These are phyloP conservation scores for Puccinia novopanici DNA, from an alignment of 1,284 basidiomycete species.

Conservation along the genomic window DNA sequence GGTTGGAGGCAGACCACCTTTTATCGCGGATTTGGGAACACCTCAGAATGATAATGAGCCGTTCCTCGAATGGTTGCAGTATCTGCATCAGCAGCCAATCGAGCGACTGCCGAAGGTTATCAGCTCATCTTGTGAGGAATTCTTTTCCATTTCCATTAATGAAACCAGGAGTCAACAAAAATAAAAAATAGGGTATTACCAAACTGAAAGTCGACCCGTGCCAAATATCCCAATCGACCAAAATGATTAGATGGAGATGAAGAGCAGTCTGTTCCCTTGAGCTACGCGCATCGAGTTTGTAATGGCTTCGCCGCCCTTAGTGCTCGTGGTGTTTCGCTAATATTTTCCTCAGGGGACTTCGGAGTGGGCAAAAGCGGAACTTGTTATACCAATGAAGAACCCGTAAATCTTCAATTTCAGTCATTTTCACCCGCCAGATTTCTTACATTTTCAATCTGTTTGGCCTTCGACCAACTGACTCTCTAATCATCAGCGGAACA, in stretches of 20 bases:
- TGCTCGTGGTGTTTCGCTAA: constrained; percentile 60
- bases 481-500: not conserved
- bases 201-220: not conserved
- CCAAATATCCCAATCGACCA: not conserved
- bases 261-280: constrained; percentile 55
- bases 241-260: constrained; percentile 39
- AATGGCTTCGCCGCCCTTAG: constrained; percentile 60
- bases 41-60: constrained; percentile 39
- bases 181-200: not conserved
- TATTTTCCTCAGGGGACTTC: constrained; percentile 60
- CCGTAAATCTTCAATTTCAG: not conserved
- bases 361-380: constrained; percentile 38
- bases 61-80: constrained; percentile 45
- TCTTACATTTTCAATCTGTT: not conserved
- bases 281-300: constrained; percentile 56
- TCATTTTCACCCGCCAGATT: not conserved
- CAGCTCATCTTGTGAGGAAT: constrained; percentile 43
- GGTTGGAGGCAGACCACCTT: constrained; percentile 34
- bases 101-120: constrained; percentile 46
- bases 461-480: not conserved
- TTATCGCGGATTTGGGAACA: constrained; percentile 8
- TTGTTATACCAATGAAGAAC: constrained; percentile 28
- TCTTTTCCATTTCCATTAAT: not conserved
- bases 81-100: constrained; percentile 21
- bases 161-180: not conserved